Conservation (phyloP, 345 rosid species). For the Cardamine occulta region DNA sequence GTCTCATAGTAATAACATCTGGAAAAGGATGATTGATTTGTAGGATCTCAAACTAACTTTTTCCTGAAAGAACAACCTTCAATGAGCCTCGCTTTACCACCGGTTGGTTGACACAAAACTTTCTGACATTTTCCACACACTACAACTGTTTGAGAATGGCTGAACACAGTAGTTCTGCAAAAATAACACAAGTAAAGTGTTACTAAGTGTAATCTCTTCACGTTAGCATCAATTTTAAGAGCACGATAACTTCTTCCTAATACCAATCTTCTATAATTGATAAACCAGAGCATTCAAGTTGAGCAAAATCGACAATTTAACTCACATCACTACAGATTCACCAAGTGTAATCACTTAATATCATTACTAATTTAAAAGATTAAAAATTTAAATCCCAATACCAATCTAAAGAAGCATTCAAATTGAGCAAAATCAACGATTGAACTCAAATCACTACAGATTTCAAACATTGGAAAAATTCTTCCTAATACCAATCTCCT, state of each 20-base stretch:
- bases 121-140: slow-evolving; percentile 62
- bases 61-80: slow-evolving; percentile 61
- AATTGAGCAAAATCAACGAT: too few species aligned
- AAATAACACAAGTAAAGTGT: background rate
- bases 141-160: slow-evolving; percentile 63
- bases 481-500: too few species aligned
- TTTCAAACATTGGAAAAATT: too few species aligned
- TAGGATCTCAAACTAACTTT: slow-evolving; percentile 40
- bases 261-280: background rate
- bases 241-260: too few species aligned
- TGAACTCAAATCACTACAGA: too few species aligned
- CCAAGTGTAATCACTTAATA: too few species aligned
- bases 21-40: background rate
- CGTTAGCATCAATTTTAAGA: too few species aligned
- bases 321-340: too few species aligned
- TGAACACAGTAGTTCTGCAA: slow-evolving; percentile 58
- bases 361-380: too few species aligned
- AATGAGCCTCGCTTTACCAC: slow-evolving; percentile 54
- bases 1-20: background rate
- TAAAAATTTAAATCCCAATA: too few species aligned
- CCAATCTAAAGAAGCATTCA: too few species aligned
- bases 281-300: background rate
- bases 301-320: background rate
- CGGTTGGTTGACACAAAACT: slow-evolving; percentile 58
- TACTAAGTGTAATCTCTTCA: background rate